A percentile compares a stretch with the other conserved stretches of the same genome.
Evolutionary conservation across 805 yeast genomes (phyloP).

Genomic region (Candida wancherniae): DNA sequence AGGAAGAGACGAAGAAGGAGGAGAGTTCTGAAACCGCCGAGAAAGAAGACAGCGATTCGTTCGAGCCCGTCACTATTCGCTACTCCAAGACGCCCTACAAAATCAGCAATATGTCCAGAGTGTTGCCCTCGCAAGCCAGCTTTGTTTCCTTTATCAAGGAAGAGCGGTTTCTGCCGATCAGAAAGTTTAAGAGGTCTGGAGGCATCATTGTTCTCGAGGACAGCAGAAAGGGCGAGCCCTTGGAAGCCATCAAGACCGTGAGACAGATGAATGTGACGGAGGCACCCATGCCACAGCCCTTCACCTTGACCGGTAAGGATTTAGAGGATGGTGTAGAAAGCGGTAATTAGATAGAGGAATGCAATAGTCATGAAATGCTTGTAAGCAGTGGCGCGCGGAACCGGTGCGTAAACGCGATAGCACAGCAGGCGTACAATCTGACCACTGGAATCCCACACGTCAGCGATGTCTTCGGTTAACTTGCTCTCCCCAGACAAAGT

Average conservation of each 20-base stretch:
- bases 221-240: conserved; percentile 53
- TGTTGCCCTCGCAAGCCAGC: conserved; percentile 82
- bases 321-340: conserved; percentile 41
- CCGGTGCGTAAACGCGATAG: too few relatives aligned
- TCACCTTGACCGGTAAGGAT: conserved; percentile 55
- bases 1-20: conserved; percentile 16
- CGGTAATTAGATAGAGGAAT: conserved; percentile 5
- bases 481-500: conserved; percentile 2
- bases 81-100: conserved; percentile 63
- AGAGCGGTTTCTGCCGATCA: conserved; percentile 76
- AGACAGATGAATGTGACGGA: conserved; percentile 71
- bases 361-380: not conserved
- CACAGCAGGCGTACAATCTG: too few relatives aligned
- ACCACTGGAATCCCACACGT: too few relatives aligned
- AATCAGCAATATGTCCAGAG: conserved; percentile 77
- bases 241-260: conserved; percentile 71
- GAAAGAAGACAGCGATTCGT: conserved; percentile 18
- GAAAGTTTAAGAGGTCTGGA: conserved; percentile 62
- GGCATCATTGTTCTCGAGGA: conserved; percentile 75
- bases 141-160: conserved; percentile 73
- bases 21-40: conserved; percentile 23
- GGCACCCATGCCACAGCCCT: conserved; percentile 72
- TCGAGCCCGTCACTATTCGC: conserved; percentile 39
- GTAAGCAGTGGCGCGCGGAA: too few relatives aligned
- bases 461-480: conserved; percentile 3